A percentile compares a stretch with the other conserved stretches of the same genome.
Evolutionary conservation across 116 monocot species (phyloP).

Genomic region (Iris pallida): DNA sequence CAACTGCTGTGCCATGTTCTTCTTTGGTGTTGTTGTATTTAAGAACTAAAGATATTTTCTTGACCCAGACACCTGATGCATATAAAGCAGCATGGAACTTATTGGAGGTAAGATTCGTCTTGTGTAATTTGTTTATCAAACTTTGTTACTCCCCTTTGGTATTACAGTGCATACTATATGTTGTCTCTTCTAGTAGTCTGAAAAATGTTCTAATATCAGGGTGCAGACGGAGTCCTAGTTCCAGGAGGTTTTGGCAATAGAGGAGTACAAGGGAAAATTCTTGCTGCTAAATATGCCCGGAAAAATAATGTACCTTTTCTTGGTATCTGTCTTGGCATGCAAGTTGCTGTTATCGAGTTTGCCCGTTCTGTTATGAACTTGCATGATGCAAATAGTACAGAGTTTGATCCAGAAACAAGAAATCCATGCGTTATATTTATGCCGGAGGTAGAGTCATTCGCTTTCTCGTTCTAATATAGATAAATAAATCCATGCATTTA

Average conservation of each 20-base stretch:
- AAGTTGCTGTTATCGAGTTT: constrained; percentile 40
- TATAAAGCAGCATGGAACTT: constrained; percentile 39
- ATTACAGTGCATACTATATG: background rate
- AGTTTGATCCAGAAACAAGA: constrained; percentile 35
- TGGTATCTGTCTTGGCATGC: constrained; percentile 45
- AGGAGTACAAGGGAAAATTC: constrained; percentile 41
- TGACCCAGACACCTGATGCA: constrained; percentile 55
- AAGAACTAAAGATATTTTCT: constrained; percentile 4
- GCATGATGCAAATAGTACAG: constrained; percentile 35
- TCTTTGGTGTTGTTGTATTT: constrained; percentile 3
- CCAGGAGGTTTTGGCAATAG: constrained; percentile 46
- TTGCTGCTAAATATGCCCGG: constrained; percentile 43
- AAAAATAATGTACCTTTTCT: constrained; percentile 36
- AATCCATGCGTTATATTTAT: constrained; percentile 42
- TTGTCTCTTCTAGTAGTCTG: background rate
- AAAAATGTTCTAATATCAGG: constrained; percentile 10
- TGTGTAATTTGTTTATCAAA: background rate
- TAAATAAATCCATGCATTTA: constrained; percentile 35
- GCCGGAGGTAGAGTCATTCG: constrained; percentile 29
- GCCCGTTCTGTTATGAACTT: constrained; percentile 30
- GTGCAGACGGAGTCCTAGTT: constrained; percentile 36
- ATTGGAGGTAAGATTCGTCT: constrained; percentile 23
- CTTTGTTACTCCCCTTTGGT: background rate
- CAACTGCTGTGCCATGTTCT: background rate
- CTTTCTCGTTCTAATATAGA: no score